Conservation (phyloP, 768 basidiomycete genomes). For the Phanerochaete sordida region DNA sequence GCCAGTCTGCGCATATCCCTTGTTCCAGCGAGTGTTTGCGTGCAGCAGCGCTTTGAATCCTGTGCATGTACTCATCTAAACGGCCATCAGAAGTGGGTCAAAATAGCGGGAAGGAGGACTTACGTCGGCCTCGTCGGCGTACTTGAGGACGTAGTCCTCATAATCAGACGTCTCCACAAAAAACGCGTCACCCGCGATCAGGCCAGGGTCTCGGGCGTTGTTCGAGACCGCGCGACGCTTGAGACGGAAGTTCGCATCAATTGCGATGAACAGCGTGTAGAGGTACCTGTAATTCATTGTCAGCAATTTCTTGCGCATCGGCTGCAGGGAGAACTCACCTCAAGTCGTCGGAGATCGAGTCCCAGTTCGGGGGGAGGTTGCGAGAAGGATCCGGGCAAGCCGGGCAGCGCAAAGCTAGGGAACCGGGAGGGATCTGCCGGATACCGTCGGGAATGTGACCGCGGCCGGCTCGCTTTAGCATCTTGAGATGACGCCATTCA, state of each 20-base stretch:
- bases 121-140: constrained; percentile 19
- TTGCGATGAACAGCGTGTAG: constrained; percentile 22
- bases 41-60: neutral
- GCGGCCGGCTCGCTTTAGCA: constrained; percentile 18
- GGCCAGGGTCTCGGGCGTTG: constrained; percentile 16
- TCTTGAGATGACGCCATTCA: constrained; percentile 17
- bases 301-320: neutral
- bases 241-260: constrained; percentile 28
- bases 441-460: constrained; percentile 19
- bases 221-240: constrained; percentile 17
- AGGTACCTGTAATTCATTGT: constrained; percentile 21
- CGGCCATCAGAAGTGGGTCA: neutral
- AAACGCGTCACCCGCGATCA: constrained; percentile 23
- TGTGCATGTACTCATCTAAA: neutral
- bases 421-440: constrained; percentile 8
- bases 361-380: constrained; percentile 20
- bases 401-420: constrained; percentile 18
- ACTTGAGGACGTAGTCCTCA: constrained; percentile 13
- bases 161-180: constrained; percentile 23
- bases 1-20: neutral
- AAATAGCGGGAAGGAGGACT: constrained; percentile 2
- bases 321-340: constrained; percentile 6
- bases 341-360: constrained; percentile 7
- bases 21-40: neutral
- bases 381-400: constrained; percentile 22